Percentiles rank a stretch among this genome's conserved stretches.
Evolutionary conservation across 257 asterid genomes (phyloP).

Genomic region (Solanum rostratum): DNA sequence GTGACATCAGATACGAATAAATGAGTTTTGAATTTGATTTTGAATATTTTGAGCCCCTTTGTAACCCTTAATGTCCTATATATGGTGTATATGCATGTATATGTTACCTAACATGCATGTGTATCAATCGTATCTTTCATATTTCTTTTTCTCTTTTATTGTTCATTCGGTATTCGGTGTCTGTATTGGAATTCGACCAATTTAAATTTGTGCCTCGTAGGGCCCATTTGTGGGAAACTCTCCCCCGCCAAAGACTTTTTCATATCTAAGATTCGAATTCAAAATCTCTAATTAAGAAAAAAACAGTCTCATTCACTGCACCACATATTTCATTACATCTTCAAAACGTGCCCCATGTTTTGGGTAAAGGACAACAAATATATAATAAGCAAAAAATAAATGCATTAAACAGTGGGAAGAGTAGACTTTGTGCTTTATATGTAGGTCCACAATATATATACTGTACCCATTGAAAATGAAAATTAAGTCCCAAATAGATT

Average conservation of each 20-base stretch:
- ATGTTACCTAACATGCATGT: too few species aligned
- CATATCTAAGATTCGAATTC: rapidly evolving
- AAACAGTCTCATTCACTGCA: too few species aligned
- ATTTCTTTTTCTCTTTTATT: too few species aligned
- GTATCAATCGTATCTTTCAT: background rate
- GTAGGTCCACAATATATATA: background rate
- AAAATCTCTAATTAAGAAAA: too few species aligned
- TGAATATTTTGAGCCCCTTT: too few species aligned
- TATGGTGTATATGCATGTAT: background rate
- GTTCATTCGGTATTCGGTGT: too few species aligned
- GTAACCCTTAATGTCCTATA: background rate
- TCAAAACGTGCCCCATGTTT: background rate
- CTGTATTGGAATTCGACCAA: too few species aligned
- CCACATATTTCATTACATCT: background rate
- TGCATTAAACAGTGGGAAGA: background rate
- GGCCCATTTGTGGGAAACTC: too few species aligned
- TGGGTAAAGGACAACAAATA: background rate
- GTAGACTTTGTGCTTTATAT: background rate
- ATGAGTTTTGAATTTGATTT: background rate
- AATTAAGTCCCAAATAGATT: background rate
- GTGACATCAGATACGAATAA: background rate
- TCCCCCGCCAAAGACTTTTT: too few species aligned
- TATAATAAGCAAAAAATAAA: background rate
- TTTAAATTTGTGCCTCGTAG: rapidly evolving
- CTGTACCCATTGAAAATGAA: background rate